Base-by-base conservation (phyloP, 345 rosid species). In the Carallia brachiata region DNA sequence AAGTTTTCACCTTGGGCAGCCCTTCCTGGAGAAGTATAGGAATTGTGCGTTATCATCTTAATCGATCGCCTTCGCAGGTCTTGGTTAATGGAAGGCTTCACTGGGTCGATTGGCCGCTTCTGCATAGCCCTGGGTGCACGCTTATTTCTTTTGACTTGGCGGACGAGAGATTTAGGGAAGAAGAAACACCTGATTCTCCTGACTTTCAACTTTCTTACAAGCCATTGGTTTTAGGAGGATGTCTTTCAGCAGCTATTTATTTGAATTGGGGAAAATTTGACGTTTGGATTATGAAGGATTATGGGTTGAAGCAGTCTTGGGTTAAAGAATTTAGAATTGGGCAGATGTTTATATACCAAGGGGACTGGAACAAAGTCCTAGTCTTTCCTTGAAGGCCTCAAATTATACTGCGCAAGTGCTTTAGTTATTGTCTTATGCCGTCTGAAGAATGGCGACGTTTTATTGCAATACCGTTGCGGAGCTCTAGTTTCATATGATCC, bases 1-100 rank as follows among this genome's bases (percentile, higher is more conserved):
- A 86, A 63, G 69, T 90, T 63, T 62, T 85, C 54, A 86, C 86
- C 1, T 71, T 88, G 19, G 78, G 88, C 6, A 65, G 76, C 62
- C 76, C 87, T 3, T 59, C 74, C 66, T 64, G 80, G 13, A 62
- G 70, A 68, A 77, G 66, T 27, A 12, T 72, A 8, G 75, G 81
- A 6, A 50, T 62, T 39, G 7, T 27, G 17, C 8, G 65, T 65
- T 34, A 52, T 62, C 36, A 69, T 32, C n/a, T 70, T 23, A n/a
- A 16, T 2, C n/a, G 50, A 8, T 36, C 27, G 23, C 72, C 69
- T n/a, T 59, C 80, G 6, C 72, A 70, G 15, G 70, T 70, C 8
- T 54, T 78, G 47, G 62, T 75, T 31, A 39, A 74, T 59, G 78
- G 79, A 47, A 82, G 78, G 64, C 73, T 68, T 47, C 83, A 76